A percentile compares a stretch with the other conserved stretches of the same genome.
Conservation (phyloP, 2,329 filamentous ascomycete genomes). For the Diaporthe eres region DNA sequence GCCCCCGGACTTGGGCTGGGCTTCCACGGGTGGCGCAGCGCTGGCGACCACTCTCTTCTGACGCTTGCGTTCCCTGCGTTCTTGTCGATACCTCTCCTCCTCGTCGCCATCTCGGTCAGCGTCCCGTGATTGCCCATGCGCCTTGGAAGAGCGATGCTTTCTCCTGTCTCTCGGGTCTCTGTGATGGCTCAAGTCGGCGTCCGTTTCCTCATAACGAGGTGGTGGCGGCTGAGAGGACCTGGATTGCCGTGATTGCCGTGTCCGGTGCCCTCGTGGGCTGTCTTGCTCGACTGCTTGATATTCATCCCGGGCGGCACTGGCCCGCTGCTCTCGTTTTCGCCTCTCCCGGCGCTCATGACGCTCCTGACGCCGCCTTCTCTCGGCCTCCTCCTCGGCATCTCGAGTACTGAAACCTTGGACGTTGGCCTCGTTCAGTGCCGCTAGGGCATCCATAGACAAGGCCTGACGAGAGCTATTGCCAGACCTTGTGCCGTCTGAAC, state of each 20-base stretch:
- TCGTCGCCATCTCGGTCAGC: slow-evolving; percentile 36
- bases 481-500: slow-evolving; percentile 39
- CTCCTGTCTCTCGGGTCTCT: slow-evolving; percentile 37
- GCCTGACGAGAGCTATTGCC: slow-evolving; percentile 42
- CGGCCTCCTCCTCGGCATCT: slow-evolving; percentile 37
- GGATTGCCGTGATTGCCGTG: slow-evolving; percentile 36
- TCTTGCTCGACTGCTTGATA: slow-evolving; percentile 40
- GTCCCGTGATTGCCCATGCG: slow-evolving; percentile 34
- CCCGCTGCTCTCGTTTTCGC: slow-evolving; percentile 38
- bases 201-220: slow-evolving; percentile 36
- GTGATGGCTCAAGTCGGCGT: slow-evolving; percentile 24
- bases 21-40: slow-evolving; percentile 78
- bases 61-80: slow-evolving; percentile 36
- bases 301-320: slow-evolving; percentile 36
- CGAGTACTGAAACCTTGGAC: slow-evolving; percentile 11
- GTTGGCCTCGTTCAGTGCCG: slow-evolving; percentile 46
- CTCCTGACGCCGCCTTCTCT: slow-evolving; percentile 39
- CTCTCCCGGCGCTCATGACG: slow-evolving; percentile 41
- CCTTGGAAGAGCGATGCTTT: slow-evolving; percentile 35
- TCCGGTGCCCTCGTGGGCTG: slow-evolving; percentile 35
- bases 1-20: slow-evolving; percentile 61
- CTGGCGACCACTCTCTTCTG: slow-evolving; percentile 78
- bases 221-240: slow-evolving; percentile 36
- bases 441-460: slow-evolving; percentile 48
- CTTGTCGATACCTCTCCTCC: slow-evolving; percentile 38